These are phyloP conservation scores for Kurtzmaniella quercitrusa DNA, from an alignment of 1,139 yeast species.

Conservation along the genomic window DNA sequence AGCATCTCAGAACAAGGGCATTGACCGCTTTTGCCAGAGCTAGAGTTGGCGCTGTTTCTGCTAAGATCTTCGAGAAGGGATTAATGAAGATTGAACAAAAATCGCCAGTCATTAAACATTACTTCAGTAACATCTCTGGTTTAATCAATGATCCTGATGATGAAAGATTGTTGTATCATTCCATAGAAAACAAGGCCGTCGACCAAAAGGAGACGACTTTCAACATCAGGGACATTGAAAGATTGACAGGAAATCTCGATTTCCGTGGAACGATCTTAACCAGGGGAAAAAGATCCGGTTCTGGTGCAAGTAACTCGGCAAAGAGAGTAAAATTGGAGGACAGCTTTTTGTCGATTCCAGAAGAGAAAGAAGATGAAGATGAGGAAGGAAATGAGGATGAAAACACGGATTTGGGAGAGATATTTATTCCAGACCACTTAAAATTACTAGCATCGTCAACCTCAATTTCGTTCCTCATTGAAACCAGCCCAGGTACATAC, in stretches of 20 bases:
- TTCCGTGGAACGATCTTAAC: constrained; percentile 48
- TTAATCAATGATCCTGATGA: constrained; percentile 41
- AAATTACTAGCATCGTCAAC: constrained; percentile 46
- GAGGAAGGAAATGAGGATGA: constrained; percentile 12
- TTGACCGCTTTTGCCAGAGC: constrained; percentile 61
- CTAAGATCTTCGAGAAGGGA: constrained; percentile 60
- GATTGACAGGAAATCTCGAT: constrained; percentile 39
- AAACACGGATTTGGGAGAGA: constrained; percentile 16
- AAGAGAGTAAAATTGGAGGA: constrained; percentile 46
- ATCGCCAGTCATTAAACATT: constrained; percentile 39
- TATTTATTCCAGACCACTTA: constrained; percentile 35
- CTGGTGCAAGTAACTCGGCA: constrained; percentile 17
- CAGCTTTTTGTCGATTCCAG: constrained; percentile 17
- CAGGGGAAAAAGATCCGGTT: constrained; percentile 24
- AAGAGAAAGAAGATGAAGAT: constrained; percentile 5
- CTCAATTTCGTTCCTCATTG: constrained; percentile 43
- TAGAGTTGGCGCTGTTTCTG: constrained; percentile 66
- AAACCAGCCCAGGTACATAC: constrained; percentile 38
- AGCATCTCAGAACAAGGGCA: constrained; percentile 61
- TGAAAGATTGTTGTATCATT: constrained; percentile 21
- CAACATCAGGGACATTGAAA: constrained; percentile 52
- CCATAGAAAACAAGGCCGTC: constrained; percentile 32
- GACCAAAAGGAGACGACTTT: constrained; percentile 43
- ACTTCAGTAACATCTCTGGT: constrained; percentile 31
- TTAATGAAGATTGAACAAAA: constrained; percentile 56